Evolutionary conservation across 768 basidiomycete genomes (phyloP).

Genomic region (Clavaria fumosa): DNA sequence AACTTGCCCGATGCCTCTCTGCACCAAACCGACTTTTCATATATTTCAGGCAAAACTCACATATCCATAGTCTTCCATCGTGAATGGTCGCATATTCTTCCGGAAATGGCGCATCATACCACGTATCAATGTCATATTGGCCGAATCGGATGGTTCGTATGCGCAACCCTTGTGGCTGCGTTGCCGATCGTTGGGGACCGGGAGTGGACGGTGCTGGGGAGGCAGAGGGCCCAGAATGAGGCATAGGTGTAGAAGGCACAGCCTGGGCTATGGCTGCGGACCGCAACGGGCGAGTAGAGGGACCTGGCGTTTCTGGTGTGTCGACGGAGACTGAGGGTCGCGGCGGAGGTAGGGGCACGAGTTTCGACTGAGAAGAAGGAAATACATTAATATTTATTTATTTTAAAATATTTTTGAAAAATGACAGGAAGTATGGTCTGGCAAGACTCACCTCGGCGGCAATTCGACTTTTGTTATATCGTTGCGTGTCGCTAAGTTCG

Average conservation of each 20-base stretch:
- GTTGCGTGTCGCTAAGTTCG: slow-evolving; percentile 38
- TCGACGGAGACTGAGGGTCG: slow-evolving; percentile 14
- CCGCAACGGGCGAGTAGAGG: slow-evolving; percentile 47
- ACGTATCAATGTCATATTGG: slow-evolving; percentile 84
- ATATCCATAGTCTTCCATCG: slow-evolving; percentile 89
- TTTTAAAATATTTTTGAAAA: slow-evolving; percentile 1
- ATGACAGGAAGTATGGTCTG: not conserved
- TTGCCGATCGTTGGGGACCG: slow-evolving; percentile 14
- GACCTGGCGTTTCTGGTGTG: slow-evolving; percentile 25
- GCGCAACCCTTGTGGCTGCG: slow-evolving; percentile 30
- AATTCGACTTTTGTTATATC: slow-evolving; percentile 60
- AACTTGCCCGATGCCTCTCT: slow-evolving; percentile 69
- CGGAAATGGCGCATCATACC: slow-evolving; percentile 98
- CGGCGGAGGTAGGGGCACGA: slow-evolving; percentile 27
- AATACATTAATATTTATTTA: not conserved
- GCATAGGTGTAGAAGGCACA: slow-evolving; percentile 22
- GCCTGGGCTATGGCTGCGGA: slow-evolving; percentile 34
- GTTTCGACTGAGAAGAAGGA: slow-evolving; percentile 28
- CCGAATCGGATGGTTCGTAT: slow-evolving; percentile 88
- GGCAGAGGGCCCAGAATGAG: slow-evolving; percentile 24
- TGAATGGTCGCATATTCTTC: slow-evolving; percentile 91
- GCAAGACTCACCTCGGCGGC: slow-evolving; percentile 50
- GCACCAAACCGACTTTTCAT: slow-evolving; percentile 90
- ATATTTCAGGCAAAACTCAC: slow-evolving; percentile 96
- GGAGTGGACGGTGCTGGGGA: slow-evolving; percentile 27